Conservation (phyloP, 1,139 yeast species). For the Pichia sp. region DNA sequence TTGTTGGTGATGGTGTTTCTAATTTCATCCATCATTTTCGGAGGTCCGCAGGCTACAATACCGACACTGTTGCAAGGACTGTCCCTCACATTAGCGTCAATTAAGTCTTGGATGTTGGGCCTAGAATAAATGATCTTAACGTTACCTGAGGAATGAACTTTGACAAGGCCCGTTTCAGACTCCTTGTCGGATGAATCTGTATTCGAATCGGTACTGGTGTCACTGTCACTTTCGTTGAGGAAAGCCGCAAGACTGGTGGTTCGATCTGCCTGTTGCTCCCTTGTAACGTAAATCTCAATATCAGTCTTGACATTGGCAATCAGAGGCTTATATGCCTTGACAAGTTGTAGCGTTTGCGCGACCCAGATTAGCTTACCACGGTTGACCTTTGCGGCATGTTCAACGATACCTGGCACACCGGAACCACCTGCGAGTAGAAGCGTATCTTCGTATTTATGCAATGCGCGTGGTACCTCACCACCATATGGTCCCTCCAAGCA, state of each 20-base stretch:
- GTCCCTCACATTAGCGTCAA: constrained; percentile 29
- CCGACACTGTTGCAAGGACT: constrained; percentile 31
- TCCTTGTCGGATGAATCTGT: constrained; percentile 4
- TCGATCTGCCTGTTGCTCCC: constrained; percentile 6
- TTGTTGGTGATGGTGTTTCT: constrained; percentile 15
- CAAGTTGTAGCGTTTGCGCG: constrained; percentile 3
- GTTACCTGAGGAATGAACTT: too few species aligned
- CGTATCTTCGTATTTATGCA: constrained; percentile 42
- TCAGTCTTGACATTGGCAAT: constrained; percentile 5
- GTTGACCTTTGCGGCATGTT: constrained; percentile 24
- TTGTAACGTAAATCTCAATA: constrained; percentile 14
- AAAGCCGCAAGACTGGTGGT: neutral
- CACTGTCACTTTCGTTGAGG: neutral
- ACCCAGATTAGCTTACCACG: constrained; percentile 13
- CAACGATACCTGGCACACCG: constrained; percentile 3
- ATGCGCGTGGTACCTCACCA: constrained; percentile 11
- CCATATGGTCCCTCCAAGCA: constrained; percentile 66
- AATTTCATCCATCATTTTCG: constrained; percentile 35
- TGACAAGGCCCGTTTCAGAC: too few species aligned
- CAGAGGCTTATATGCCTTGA: constrained; percentile 7
- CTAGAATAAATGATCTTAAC: constrained; percentile 31
- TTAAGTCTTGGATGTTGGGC: constrained; percentile 33
- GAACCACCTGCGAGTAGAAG: constrained; percentile 63
- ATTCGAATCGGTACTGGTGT: constrained; percentile 1
- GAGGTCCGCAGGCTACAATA: constrained; percentile 39